Evolutionary conservation across 805 yeast species (phyloP).

Genomic region (Zygosaccharomyces siamensis): DNA sequence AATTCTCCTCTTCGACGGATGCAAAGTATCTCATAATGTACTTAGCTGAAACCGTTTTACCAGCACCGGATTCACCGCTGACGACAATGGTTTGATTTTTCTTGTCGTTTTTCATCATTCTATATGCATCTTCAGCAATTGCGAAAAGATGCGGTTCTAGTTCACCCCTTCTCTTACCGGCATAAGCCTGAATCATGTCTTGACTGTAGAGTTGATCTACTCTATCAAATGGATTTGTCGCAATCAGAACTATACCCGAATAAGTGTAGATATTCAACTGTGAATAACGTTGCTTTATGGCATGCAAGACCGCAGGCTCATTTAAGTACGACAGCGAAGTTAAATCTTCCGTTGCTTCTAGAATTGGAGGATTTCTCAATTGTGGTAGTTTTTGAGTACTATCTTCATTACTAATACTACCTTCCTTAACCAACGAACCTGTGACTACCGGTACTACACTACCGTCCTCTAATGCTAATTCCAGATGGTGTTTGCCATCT

Average conservation of each 20-base stretch:
- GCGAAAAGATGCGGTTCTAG: slow-evolving; percentile 96
- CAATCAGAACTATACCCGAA: slow-evolving; percentile 94
- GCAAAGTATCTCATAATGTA: slow-evolving; percentile 98
- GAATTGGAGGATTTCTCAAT: slow-evolving; percentile 82
- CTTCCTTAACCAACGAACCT: slow-evolving; percentile 26
- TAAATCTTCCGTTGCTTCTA: slow-evolving; percentile 91
- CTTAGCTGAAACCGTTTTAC: slow-evolving; percentile 96
- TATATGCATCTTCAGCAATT: slow-evolving; percentile 94
- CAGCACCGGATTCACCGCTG: slow-evolving; percentile 98
- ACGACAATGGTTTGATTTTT: slow-evolving; percentile 94
- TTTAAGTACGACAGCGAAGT: slow-evolving; percentile 87
- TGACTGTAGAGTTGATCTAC: slow-evolving; percentile 86
- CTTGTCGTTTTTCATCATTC: slow-evolving; percentile 83
- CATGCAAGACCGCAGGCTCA: slow-evolving; percentile 95
- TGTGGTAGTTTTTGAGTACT: slow-evolving; percentile 54
- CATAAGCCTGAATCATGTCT: slow-evolving; percentile 88
- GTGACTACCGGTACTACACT: slow-evolving; percentile 46
- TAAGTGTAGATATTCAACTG: slow-evolving; percentile 90
- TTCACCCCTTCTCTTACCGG: slow-evolving; percentile 87
- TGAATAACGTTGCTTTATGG: slow-evolving; percentile 81
- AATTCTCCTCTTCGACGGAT: slow-evolving; percentile 61
- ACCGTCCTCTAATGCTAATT: slow-evolving; percentile 50
- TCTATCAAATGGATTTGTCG: slow-evolving; percentile 91
- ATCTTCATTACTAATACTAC: slow-evolving; percentile 34
- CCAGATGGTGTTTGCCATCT: slow-evolving; percentile 44